These are phyloP conservation scores for Coemansia sp. DNA, from an alignment of 192 early-diverging fungal species.

Conservation along the genomic window DNA sequence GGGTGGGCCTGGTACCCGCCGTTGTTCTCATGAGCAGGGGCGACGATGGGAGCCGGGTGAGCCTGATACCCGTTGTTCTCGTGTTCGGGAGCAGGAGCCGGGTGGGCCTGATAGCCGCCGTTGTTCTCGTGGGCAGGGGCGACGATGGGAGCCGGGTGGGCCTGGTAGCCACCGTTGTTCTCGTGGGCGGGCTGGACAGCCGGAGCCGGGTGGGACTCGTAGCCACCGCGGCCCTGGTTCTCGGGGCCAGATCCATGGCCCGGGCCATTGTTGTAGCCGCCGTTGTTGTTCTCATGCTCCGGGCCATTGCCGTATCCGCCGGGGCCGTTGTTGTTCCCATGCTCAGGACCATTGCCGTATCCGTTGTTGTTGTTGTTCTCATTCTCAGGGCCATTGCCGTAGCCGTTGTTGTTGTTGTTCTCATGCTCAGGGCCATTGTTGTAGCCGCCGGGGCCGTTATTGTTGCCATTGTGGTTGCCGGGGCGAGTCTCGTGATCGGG, in stretches of 20 bases:
- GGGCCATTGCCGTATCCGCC: background rate
- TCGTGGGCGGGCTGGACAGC: background rate
- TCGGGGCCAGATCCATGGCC: background rate
- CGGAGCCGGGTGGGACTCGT: background rate
- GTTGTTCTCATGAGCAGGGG: background rate
- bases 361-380: background rate
- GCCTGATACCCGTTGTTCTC: background rate
- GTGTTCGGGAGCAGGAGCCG: background rate
- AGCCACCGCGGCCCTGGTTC: background rate
- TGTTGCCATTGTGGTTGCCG: background rate
- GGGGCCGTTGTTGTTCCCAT: background rate
- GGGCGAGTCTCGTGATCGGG: background rate
- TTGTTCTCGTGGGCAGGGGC: background rate
- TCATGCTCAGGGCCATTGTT: background rate
- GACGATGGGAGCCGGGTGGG: background rate
- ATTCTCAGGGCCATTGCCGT: background rate
- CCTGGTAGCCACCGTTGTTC: background rate
- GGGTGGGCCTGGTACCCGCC: background rate
- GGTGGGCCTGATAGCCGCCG: background rate
- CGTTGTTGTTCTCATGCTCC: background rate
- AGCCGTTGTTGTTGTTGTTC: background rate
- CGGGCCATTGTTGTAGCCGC: constrained; percentile 2
- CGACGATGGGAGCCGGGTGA: background rate
- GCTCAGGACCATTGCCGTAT: background rate
- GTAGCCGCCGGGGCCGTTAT: background rate